Evolutionary conservation across 2,329 filamentous ascomycete genomes (phyloP), one percentile per base, ranked within the genome.

Genomic region (Chrysosporium keratinophilum): DNA sequence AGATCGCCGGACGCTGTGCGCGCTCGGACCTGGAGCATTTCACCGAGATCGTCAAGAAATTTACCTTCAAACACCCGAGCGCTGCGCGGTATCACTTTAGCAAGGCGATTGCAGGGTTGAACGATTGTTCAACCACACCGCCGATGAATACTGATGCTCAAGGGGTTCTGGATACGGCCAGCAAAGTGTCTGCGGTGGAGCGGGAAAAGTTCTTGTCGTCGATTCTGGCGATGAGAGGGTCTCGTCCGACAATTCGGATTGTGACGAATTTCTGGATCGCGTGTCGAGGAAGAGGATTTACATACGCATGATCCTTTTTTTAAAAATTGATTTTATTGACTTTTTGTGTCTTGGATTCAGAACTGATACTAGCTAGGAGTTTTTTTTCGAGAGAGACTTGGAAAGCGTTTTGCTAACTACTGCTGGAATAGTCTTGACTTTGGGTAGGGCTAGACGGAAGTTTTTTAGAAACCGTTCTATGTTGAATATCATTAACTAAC

Each of bases 21-120:
- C 67, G 73, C 40, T 75, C 72, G 1, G 72, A 75, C 54, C 62
- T 74, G 14, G 65, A 69, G 5, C 69, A 67, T 56, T 65, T 75
- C 10, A 65, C 61, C 47, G 71, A 74, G 42, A 64, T 70, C 9
- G 64, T 75, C 35, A 66, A 70, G 50, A 67, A 65, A 44, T 64
- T 69, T 20, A 59, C 73, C 5, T 73, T 71, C 58, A 71, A 71
- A 45, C 67, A 73, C 44, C 68, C 67, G 53, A 67, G 65, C 37
- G 58, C 68, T 34, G 70, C 71, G 5, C 69, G 70, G 2, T 62
- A 63, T 11, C 63, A 70, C 57, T 60, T 74, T 11, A 59, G 61
- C 23, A 64, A 64, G 15, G 69, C 71, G 0, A 61, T 74, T 28
- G 63, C 63, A 10, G 61, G 64, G 10, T 52, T 70, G 31, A 60